These are phyloP conservation scores for Stagonosporopsis chrysanthemi DNA, from an alignment of 2,329 filamentous ascomycete genomes.

Conservation along the genomic window DNA sequence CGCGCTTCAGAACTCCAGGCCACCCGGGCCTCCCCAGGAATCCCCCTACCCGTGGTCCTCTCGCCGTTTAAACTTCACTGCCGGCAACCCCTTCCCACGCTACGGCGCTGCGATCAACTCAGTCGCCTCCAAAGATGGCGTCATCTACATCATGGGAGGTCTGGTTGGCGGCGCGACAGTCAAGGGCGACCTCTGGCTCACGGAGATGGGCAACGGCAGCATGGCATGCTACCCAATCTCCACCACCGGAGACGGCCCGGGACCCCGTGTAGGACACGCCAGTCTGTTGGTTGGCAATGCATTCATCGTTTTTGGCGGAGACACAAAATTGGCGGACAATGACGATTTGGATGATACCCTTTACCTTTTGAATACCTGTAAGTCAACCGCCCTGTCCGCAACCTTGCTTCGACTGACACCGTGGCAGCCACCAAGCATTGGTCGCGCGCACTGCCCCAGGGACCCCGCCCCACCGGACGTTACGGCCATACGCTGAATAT, in stretches of 20 bases:
- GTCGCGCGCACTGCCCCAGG: constrained; percentile 90
- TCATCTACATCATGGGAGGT: constrained; percentile 97
- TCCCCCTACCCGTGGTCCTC: constrained; percentile 97
- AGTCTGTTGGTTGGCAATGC: constrained; percentile 96
- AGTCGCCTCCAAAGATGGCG: constrained; percentile 91
- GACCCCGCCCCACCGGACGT: constrained; percentile 83
- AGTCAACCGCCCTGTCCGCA: constrained; percentile 47
- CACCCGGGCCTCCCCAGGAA: constrained; percentile 64
- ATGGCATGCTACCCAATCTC: constrained; percentile 91
- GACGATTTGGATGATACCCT: constrained; percentile 94
- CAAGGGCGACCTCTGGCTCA: constrained; percentile 97
- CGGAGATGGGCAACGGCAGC: constrained; percentile 82
- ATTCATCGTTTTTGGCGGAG: constrained; percentile 98
- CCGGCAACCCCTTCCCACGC: constrained; percentile 89
- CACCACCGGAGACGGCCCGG: constrained; percentile 91
- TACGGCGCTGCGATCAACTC: constrained; percentile 97
- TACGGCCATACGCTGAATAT: constrained; percentile 98
- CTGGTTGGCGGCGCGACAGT: constrained; percentile 94
- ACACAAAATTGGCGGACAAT: constrained; percentile 94
- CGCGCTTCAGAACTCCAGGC: constrained; percentile 31
- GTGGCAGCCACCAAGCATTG: constrained; percentile 89
- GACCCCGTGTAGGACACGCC: constrained; percentile 91
- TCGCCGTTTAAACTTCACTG: constrained; percentile 83
- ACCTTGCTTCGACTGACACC: constrained; percentile 37
- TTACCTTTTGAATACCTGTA: constrained; percentile 97